phyloP scores from a whole-genome alignment of 495 filamentous ascomycete genomes.

The Entonaema liquescens region DNA sequence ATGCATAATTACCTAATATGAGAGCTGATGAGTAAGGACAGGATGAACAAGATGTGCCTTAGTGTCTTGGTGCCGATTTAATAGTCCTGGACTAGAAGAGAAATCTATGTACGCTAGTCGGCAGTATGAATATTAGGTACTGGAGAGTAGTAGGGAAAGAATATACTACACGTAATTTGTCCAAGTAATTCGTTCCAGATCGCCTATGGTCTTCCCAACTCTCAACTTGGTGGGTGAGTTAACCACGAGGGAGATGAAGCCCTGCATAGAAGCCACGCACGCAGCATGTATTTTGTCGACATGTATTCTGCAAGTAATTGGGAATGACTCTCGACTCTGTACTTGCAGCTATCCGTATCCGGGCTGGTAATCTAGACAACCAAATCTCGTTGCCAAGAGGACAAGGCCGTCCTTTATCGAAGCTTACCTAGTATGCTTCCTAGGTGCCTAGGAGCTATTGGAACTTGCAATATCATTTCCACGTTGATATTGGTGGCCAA shows the following conservation, averaged over 20 bases:
- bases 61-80: constrained; percentile 17
- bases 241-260: constrained; percentile 24
- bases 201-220: background rate
- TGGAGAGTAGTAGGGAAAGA: too few species aligned
- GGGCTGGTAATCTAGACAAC: constrained; percentile 3
- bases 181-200: constrained; percentile 9
- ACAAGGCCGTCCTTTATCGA: constrained; percentile 9
- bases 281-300: constrained; percentile 1
- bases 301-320: constrained; percentile 27
- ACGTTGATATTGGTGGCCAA: constrained; percentile 5
- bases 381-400: constrained; percentile 6
- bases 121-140: constrained; percentile 10
- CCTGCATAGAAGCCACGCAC: constrained; percentile 27
- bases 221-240: constrained; percentile 6
- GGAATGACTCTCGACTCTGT: background rate
- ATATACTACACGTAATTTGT: constrained; percentile 8
- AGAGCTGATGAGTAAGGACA: constrained; percentile 4
- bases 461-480: constrained; percentile 14
- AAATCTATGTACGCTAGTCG: constrained; percentile 18
- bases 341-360: constrained; percentile 29
- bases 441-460: constrained; percentile 11
- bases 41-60: constrained; percentile 20
- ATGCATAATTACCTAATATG: constrained; percentile 12
- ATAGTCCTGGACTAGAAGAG: constrained; percentile 16
- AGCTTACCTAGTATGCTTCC: constrained; percentile 2